Base-by-base conservation (phyloP, 257 asterid genomes). In the Nicotiana tomentosiformis region DNA sequence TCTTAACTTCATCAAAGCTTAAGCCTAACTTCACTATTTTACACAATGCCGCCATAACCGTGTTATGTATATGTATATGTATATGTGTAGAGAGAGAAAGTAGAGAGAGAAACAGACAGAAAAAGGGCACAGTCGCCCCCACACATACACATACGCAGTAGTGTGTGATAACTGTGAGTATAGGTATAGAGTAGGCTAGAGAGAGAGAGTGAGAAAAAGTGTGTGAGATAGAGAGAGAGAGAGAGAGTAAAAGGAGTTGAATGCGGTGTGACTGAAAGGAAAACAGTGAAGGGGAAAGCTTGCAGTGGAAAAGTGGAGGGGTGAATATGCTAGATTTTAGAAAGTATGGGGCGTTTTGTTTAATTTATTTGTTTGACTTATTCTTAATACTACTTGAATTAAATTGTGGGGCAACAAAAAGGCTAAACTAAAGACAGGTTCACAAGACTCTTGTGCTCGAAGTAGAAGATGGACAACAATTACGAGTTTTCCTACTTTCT, bases 111-210 rank as follows among this genome's bases (percentile, higher is more conserved):
- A 39, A 66, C 2, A 55, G 55, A n/a, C 58, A 4, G 58, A 37
- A 37, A 78, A 60, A 29, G 58, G 35, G 8, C 2, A 43, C 51
- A 43, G 51, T 43, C 51, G 51, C 51, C 51, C 51, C 51, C 51
- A 7, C 51, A 9, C 51, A 1, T 12, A 37, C 43, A 37, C 43
- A 43, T 12, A 43, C 51, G 51, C 12, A 43, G 12, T 37, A 29
- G 39, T 78, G 70, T 58, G 14, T 64, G 70, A 33, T 43, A 43
- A 70, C 37, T 72, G 61, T 3, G 17, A 14, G 60, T 51, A 18
- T 70, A 72, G 78, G 68, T 64, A 33, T 60, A 78, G 70, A 58
- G 58, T 60, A 78, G 58, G 56, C 29, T 57, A 78, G 82, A 43
- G 56, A 78, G 68, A 57, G 56, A 14, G 2, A 0, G 33, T 14